A percentile compares a stretch with the other conserved stretches of the same genome.
phyloP scores from a whole-genome alignment of 1,284 basidiomycete species.

The Moesziomyces sp. region DNA sequence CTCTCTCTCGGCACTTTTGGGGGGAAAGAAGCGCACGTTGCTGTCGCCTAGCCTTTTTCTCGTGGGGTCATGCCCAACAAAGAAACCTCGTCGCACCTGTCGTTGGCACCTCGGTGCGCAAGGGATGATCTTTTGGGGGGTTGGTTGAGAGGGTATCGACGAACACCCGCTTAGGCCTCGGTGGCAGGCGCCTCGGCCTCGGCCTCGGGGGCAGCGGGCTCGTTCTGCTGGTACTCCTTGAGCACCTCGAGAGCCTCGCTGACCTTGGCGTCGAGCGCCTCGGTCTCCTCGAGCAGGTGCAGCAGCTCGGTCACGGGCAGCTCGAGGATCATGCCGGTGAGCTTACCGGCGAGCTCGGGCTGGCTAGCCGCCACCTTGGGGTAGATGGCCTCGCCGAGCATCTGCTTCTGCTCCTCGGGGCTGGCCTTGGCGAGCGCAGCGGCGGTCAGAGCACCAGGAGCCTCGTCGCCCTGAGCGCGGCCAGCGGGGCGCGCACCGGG shows the following conservation, averaged over 20 bases:
- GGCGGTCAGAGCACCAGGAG: slow-evolving; percentile 60
- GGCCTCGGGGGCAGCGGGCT: slow-evolving; percentile 30
- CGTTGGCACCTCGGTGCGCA: background rate
- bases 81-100: too few relatives aligned
- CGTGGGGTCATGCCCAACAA: too few relatives aligned
- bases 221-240: slow-evolving; percentile 65
- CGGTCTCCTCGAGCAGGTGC: slow-evolving; percentile 66
- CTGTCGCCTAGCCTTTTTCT: slow-evolving; percentile 1
- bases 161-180: slow-evolving; percentile 28
- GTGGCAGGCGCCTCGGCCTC: slow-evolving; percentile 41
- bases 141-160: slow-evolving; percentile 1
- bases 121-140: slow-evolving; percentile 25
- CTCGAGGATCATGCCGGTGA: slow-evolving; percentile 68
- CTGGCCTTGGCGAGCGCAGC: slow-evolving; percentile 66
- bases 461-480: slow-evolving; percentile 32
- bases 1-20: background rate
- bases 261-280: slow-evolving; percentile 66
- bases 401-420: slow-evolving; percentile 68
- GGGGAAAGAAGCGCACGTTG: background rate
- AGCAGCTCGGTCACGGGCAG: slow-evolving; percentile 66
- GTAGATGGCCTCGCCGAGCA: slow-evolving; percentile 68
- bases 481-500: slow-evolving; percentile 41
- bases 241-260: slow-evolving; percentile 66
- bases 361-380: slow-evolving; percentile 65
- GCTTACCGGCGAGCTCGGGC: slow-evolving; percentile 66